phyloP scores from a whole-genome alignment of 2,329 filamentous ascomycete genomes.

The Cladosporium sphaerospermum region DNA sequence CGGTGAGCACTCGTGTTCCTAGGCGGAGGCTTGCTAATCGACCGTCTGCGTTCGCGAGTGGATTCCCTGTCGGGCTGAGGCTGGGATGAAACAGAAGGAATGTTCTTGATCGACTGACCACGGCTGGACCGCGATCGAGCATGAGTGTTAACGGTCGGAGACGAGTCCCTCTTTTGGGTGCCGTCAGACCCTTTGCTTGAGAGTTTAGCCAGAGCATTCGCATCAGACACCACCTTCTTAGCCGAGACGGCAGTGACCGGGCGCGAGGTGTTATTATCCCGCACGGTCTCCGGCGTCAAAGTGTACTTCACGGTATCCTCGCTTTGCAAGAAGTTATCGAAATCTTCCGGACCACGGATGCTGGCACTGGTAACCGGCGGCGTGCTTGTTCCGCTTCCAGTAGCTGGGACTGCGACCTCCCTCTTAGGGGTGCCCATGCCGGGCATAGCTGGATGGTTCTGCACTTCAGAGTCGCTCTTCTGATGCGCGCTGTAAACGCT shows the following conservation, averaged over 20 bases:
- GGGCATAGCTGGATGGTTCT: conserved; percentile 24
- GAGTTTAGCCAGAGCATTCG: neutral
- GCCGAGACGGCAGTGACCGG: conserved; percentile 17
- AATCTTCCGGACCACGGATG: conserved; percentile 35
- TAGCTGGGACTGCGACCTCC: neutral
- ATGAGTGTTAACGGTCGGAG: neutral
- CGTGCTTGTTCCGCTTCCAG: neutral
- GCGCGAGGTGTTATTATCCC: conserved; percentile 26
- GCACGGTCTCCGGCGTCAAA: conserved; percentile 42
- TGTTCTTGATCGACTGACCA: conserved; percentile 19
- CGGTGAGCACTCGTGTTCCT: conserved; percentile 27
- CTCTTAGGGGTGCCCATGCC: conserved; percentile 21
- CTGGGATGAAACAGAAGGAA: conserved; percentile 11
- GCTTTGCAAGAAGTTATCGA: conserved; percentile 42
- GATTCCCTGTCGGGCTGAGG: neutral
- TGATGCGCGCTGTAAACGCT: neutral
- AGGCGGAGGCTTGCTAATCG: conserved; percentile 26
- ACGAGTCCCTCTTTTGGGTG: neutral
- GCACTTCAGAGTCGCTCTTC: conserved; percentile 13
- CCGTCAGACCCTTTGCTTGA: neutral
- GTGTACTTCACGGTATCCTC: conserved; percentile 47
- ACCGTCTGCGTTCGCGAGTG: conserved; percentile 20
- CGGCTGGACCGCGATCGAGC: conserved; percentile 16
- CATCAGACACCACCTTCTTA: neutral
- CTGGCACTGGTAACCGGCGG: conserved; percentile 26